phyloP scores from a whole-genome alignment of 805 yeast species.

The Metschnikowia anglica region DNA sequence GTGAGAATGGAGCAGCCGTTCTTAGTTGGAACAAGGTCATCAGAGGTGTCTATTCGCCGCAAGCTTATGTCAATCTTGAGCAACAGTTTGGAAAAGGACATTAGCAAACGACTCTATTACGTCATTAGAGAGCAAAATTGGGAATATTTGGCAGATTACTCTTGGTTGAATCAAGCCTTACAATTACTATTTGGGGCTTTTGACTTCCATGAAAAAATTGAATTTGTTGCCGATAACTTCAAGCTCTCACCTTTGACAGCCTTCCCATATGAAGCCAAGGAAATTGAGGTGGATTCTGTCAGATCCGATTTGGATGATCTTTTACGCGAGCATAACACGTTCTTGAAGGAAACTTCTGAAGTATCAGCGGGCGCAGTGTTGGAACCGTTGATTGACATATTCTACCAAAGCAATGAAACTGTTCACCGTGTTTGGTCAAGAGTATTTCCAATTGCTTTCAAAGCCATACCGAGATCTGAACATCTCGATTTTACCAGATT shows the following conservation, averaged over 20 bases:
- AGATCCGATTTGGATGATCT: conserved; percentile 23
- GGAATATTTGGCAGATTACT: conserved; percentile 91
- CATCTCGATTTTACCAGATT: conserved; percentile 81
- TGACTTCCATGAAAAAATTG: conserved; percentile 48
- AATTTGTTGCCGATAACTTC: conserved; percentile 48
- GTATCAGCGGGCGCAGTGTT: conserved; percentile 60
- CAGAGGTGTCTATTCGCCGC: conserved; percentile 70
- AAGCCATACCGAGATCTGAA: conserved; percentile 73
- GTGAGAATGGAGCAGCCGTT: conserved; percentile 96
- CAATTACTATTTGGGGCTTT: conserved; percentile 82
- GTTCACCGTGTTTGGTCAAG: conserved; percentile 82
- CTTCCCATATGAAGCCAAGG: conserved; percentile 29
- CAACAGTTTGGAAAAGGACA: conserved; percentile 72
- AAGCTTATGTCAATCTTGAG: conserved; percentile 78
- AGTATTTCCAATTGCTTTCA: conserved; percentile 78
- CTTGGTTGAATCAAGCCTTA: conserved; percentile 92
- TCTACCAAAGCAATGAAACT: conserved; percentile 76
- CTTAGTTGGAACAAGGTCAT: conserved; percentile 84
- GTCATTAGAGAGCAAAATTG: conserved; percentile 94
- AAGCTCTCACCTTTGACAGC: conserved; percentile 53
- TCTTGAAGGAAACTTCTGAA: conserved; percentile 30
- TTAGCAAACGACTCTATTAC: conserved; percentile 77
- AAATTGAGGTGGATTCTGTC: conserved; percentile 26
- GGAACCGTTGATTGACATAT: conserved; percentile 72
- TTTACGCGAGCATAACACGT: conserved; percentile 29